Conservation (phyloP, 2,329 filamentous ascomycete species). For the Pseudocercospora fuligena region DNA sequence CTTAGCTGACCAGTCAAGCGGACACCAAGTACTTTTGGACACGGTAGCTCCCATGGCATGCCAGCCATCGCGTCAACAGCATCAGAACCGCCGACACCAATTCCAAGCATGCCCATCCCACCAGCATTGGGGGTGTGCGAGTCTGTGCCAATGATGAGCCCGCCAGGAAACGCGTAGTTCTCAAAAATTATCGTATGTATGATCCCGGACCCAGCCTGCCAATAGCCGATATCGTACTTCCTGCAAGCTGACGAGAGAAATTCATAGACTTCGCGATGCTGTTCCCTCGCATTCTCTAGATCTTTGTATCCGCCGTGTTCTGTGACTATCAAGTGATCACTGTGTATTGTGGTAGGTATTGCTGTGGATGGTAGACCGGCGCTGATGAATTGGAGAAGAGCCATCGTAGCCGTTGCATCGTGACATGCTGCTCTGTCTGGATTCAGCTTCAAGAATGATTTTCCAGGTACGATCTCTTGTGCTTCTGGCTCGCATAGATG, state of each 20-base stretch:
- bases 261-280: too few species aligned
- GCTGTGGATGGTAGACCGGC: slow-evolving; percentile 93
- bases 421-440: slow-evolving; percentile 98
- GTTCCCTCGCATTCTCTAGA: too few species aligned
- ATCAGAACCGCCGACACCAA: slow-evolving; percentile 97
- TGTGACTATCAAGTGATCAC: slow-evolving; percentile 97
- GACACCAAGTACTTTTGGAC: slow-evolving; percentile 94
- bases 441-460: slow-evolving; percentile 92
- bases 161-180: slow-evolving; percentile 99
- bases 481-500: slow-evolving; percentile 95
- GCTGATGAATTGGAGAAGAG: slow-evolving; percentile 98
- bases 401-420: slow-evolving; percentile 99
- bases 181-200: slow-evolving; percentile 61
- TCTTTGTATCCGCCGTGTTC: slow-evolving; percentile 74
- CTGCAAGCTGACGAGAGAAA: too few species aligned
- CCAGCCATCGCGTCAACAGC: slow-evolving; percentile 98
- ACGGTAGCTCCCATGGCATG: slow-evolving; percentile 97
- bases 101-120: slow-evolving; percentile 89
- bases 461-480: slow-evolving; percentile 93
- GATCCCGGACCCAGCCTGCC: too few species aligned
- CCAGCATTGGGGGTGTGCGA: slow-evolving; percentile 97
- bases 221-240: too few species aligned
- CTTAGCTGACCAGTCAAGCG: slow-evolving; percentile 82
- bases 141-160: slow-evolving; percentile 95
- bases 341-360: slow-evolving; percentile 94